Conservation (phyloP, 306 rosid genomes). For the Vigna unguiculata region DNA sequence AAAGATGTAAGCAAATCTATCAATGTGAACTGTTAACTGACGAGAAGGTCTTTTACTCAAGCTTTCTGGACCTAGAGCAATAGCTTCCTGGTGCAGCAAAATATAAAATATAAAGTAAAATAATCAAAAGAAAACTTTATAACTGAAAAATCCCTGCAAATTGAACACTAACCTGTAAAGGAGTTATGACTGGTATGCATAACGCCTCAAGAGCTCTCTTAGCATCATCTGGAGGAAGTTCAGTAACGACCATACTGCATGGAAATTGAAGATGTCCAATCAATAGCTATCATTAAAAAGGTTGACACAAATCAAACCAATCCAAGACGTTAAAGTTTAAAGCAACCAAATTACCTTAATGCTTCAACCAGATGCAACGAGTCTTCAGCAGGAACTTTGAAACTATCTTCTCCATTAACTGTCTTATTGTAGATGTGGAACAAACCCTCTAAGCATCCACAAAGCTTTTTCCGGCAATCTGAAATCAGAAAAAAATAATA, state of each 20-base stretch:
- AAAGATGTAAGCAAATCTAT: conserved; percentile 94
- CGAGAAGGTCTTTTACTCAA: conserved; percentile 82
- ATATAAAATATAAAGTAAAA: conserved; percentile 40
- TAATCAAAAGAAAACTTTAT: conserved; percentile 29
- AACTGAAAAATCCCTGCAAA: conserved; percentile 22
- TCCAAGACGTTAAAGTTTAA: conserved; percentile 24
- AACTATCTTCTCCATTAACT: conserved; percentile 86
- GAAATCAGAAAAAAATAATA: conserved; percentile 41
- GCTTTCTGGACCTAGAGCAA: conserved; percentile 81
- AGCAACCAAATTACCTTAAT: conserved; percentile 64
- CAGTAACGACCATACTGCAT: conserved; percentile 88
- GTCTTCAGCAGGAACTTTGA: conserved; percentile 94
- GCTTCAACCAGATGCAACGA: conserved; percentile 97
- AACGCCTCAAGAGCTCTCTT: conserved; percentile 90
- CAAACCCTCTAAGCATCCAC: conserved; percentile 93
- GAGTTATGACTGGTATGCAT: conserved; percentile 91
- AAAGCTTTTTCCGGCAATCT: conserved; percentile 97
- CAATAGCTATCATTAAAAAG: conserved; percentile 35
- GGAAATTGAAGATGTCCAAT: conserved; percentile 45
- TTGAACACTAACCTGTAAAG: conserved; percentile 77
- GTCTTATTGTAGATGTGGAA: conserved; percentile 88
- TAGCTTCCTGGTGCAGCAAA: conserved; percentile 76
- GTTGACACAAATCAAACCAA: conserved; percentile 25
- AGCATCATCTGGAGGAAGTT: conserved; percentile 90
- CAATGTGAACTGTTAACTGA: conserved; percentile 94